A percentile compares a stretch with the other conserved stretches of the same genome.
These are phyloP conservation scores for Astrothelium subdiscretum DNA, from an alignment of 495 filamentous ascomycete species.

Conservation along the genomic window DNA sequence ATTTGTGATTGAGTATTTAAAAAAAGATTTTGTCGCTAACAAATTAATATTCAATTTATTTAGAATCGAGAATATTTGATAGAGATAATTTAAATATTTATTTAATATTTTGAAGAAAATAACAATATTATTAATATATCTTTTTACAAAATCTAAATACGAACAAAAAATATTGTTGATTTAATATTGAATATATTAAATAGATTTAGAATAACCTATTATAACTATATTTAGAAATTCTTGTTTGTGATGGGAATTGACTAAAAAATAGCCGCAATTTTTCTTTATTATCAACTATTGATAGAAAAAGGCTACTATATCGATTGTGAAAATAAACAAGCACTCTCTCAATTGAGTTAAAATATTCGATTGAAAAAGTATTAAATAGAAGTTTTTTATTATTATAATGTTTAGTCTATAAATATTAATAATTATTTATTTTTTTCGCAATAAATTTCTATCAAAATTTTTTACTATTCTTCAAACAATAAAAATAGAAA, in stretches of 20 bases:
- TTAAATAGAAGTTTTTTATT: not conserved
- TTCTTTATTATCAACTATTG: not conserved
- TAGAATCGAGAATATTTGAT: not conserved
- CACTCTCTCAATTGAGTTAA: not conserved
- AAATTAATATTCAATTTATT: not conserved
- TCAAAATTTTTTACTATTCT: too few species aligned
- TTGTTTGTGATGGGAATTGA: not conserved
- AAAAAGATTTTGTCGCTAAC: not conserved
- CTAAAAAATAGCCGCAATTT: not conserved
- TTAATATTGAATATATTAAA: not conserved
- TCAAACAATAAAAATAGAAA: too few species aligned
- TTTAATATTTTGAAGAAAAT: too few species aligned
- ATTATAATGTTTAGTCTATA: not conserved
- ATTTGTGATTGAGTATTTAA: not conserved
- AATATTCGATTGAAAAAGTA: not conserved
- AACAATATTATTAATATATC: not conserved
- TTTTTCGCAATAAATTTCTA: too few species aligned
- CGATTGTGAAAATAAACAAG: not conserved
- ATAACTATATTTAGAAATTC: not conserved
- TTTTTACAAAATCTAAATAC: not conserved
- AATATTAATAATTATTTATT: too few species aligned
- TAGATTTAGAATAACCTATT: not conserved
- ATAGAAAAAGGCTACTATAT: not conserved
- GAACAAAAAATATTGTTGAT: not conserved
- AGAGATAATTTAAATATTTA: not conserved